Evolutionary conservation across 2,329 filamentous ascomycete genomes (phyloP).

Genomic region (Phoma sp.): DNA sequence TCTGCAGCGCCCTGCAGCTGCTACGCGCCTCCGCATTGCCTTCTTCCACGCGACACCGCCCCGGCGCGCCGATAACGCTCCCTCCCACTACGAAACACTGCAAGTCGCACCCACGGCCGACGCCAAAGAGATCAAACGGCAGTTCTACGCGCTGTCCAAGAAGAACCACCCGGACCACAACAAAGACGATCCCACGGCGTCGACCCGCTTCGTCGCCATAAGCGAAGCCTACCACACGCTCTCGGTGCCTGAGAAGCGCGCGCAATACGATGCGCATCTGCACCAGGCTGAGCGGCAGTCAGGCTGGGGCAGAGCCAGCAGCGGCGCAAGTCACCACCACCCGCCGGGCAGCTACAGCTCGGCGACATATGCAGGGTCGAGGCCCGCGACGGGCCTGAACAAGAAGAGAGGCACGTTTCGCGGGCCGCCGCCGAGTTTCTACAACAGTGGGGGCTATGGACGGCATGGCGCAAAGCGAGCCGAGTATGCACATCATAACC

Average conservation of each 20-base stretch:
- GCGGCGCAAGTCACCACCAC: slow-evolving; percentile 57
- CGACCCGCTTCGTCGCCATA: slow-evolving; percentile 80
- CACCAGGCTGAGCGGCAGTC: slow-evolving; percentile 45
- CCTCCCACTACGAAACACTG: slow-evolving; percentile 84
- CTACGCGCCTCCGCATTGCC: neutral
- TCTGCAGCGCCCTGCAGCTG: slow-evolving; percentile 3
- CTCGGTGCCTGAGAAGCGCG: slow-evolving; percentile 74
- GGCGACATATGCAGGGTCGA: slow-evolving; percentile 70
- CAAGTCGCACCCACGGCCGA: slow-evolving; percentile 75
- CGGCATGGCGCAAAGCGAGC: slow-evolving; percentile 66
- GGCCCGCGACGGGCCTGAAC: slow-evolving; percentile 82
- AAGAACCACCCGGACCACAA: slow-evolving; percentile 92
- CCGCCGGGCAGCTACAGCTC: slow-evolving; percentile 62
- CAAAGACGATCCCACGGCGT: slow-evolving; percentile 74
- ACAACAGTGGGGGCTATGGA: slow-evolving; percentile 81
- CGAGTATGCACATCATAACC: slow-evolving; percentile 50
- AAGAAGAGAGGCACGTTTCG: slow-evolving; percentile 77
- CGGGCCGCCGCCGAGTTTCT: slow-evolving; percentile 90
- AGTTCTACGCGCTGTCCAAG: slow-evolving; percentile 93
- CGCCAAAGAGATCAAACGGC: slow-evolving; percentile 82
- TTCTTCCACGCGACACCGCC: slow-evolving; percentile 57
- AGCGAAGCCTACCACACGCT: slow-evolving; percentile 84
- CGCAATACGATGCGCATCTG: slow-evolving; percentile 79
- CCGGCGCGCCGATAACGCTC: slow-evolving; percentile 47
- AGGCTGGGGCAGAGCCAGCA: slow-evolving; percentile 39